Base-by-base conservation (phyloP, 2,329 filamentous ascomycete species). In the Colletotrichum sp. region DNA sequence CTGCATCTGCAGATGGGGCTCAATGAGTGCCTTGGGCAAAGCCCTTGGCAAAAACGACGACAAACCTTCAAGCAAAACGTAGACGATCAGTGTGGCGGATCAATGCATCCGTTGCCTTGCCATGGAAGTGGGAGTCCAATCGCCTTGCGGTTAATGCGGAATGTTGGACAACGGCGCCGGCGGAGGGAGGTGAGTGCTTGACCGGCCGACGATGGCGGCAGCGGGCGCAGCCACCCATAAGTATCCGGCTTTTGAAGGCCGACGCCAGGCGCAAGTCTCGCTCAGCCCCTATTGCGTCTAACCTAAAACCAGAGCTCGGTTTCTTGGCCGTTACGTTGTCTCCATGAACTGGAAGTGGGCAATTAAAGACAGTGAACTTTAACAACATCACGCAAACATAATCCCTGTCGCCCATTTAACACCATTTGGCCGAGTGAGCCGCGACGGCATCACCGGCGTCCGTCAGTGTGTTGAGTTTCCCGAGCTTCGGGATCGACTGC, bases 121-220 rank as follows among this genome's bases (percentile, higher is more conserved):
- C 44, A 21, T 21, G 44, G n/a, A 4, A 52, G 44, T 1, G 44
- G 0, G n/a, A 52, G 4, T 52, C 1, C n/a, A 21, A 13, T 52
- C 2, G 44, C 44, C 44, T 52, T 52, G 44, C n/a, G 44, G 44
- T 52, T 52, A 88, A 92, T 69, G 79, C 91, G 32, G 87, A 60
- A 2, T 13, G 5, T 60, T 60, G 26, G 10, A 8, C 26, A 34
- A 13, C 30, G 55, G 24, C 21, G 21, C 21, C 21, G 55, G 55
- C 55, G 55, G 24, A 26, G 21, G 21, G 24, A 26, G 21, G 21
- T 8, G 55, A 28, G 3, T 21, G 18, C 26, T 32, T n/a, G 7
- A 2, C 18, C n/a, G 28, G 28, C 59, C 28, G 28, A n/a, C 12
- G 28, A n/a, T 26, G 57, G 12, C 21, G 24, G 24, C n/a, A 10